Conservation (phyloP, 345 rosid species). For the Eucalyptus brandiana region DNA sequence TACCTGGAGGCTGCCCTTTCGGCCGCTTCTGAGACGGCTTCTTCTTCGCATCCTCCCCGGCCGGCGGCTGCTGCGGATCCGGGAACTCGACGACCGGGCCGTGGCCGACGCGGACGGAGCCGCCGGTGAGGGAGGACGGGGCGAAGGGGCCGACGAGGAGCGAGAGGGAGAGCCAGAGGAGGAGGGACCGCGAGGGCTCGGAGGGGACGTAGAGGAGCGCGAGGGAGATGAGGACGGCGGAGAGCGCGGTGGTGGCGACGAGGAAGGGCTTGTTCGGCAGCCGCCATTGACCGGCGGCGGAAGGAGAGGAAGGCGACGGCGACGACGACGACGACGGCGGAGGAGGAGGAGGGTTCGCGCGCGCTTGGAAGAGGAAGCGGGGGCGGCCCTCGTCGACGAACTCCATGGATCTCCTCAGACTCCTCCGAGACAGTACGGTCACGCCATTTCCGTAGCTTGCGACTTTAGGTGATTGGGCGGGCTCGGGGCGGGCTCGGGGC, state of each 20-base stretch:
- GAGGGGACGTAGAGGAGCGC: conserved; percentile 50
- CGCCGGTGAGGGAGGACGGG: conserved; percentile 64
- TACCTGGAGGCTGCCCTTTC: conserved; percentile 24
- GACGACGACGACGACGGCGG: neutral
- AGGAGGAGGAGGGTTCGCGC: neutral
- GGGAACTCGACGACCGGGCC: conserved; percentile 49
- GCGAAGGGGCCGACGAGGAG: conserved; percentile 64
- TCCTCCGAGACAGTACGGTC: neutral
- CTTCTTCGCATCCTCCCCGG: conserved; percentile 30
- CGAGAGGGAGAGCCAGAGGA: conserved; percentile 65
- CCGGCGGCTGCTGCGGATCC: conserved; percentile 26
- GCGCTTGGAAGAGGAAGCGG: conserved; percentile 63
- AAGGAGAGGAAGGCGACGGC: neutral
- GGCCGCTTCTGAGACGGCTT: conserved; percentile 33
- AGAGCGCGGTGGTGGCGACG: conserved; percentile 30
- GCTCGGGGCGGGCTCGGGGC: neutral
- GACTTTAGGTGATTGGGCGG: neutral
- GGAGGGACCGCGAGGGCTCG: conserved; percentile 56
- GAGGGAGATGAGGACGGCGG: conserved; percentile 27
- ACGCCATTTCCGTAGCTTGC: neutral
- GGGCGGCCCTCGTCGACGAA: conserved; percentile 87
- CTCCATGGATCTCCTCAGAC: conserved; percentile 38
- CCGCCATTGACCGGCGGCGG: neutral
- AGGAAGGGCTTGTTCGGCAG: conserved; percentile 1
- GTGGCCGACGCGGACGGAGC: conserved; percentile 64